Conservation (phyloP, 2,329 filamentous ascomycete genomes). For the Tolypocladium tropicale region DNA sequence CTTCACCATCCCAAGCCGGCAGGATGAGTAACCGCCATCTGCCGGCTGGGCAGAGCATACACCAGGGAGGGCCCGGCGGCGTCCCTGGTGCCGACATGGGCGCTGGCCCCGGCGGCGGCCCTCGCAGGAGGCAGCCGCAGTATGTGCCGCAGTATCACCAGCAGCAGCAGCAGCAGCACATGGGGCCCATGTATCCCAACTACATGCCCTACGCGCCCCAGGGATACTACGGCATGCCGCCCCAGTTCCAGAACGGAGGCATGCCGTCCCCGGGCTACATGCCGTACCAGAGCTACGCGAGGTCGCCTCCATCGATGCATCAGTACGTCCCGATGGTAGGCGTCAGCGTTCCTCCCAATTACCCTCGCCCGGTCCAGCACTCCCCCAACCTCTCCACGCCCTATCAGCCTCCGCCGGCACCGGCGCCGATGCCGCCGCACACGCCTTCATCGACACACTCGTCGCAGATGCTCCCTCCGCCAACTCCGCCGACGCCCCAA, state of each 20-base stretch:
- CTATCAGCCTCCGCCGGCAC: constrained; percentile 41
- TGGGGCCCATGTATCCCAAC: constrained; percentile 37
- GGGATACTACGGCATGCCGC: constrained; percentile 43
- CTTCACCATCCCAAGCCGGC: constrained; percentile 47
- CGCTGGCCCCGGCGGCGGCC: constrained; percentile 23
- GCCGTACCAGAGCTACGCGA: constrained; percentile 37
- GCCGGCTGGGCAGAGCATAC: constrained; percentile 63
- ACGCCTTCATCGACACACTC: constrained; percentile 45
- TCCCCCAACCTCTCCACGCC: constrained; percentile 47
- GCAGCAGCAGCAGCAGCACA: constrained; percentile 32
- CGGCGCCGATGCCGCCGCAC: constrained; percentile 32
- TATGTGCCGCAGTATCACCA: constrained; percentile 27
- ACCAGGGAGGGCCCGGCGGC: constrained; percentile 26
- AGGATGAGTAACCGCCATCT: constrained; percentile 71
- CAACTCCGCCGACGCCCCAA: constrained; percentile 38
- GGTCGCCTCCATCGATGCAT: constrained; percentile 41
- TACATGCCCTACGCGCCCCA: constrained; percentile 40
- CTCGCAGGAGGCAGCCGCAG: constrained; percentile 26
- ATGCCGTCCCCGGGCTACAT: constrained; percentile 37
- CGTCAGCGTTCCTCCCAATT: constrained; percentile 33
- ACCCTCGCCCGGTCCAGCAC: constrained; percentile 36
- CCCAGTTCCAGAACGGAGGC: constrained; percentile 45
- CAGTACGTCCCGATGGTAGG: constrained; percentile 44
- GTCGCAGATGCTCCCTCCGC: constrained; percentile 28
- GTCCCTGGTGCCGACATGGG: constrained; percentile 24